These are phyloP conservation scores for Blumeria graminis DNA, from an alignment of 2,329 filamentous ascomycete genomes.

Conservation along the genomic window DNA sequence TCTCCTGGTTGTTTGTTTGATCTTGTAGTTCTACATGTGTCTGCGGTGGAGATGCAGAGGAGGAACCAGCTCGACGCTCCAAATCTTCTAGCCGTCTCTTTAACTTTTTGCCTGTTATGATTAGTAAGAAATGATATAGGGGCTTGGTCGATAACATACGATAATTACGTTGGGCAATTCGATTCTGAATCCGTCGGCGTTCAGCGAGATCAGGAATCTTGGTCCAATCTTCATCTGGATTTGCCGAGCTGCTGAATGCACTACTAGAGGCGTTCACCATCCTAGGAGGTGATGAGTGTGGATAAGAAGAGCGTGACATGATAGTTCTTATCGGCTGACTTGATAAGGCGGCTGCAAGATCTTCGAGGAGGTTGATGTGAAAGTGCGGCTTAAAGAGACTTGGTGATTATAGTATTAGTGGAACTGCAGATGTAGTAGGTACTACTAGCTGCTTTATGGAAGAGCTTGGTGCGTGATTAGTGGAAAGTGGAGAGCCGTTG, in stretches of 20 bases:
- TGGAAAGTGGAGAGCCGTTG: no score
- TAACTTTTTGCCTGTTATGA: slow-evolving; percentile 54
- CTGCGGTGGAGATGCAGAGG: slow-evolving; percentile 30
- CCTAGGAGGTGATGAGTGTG: slow-evolving; percentile 38
- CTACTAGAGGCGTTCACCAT: slow-evolving; percentile 49
- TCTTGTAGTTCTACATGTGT: slow-evolving; percentile 23
- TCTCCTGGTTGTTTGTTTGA: slow-evolving; percentile 9
- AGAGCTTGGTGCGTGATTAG: no score
- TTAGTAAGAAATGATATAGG: not conserved
- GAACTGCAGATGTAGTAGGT: no score
- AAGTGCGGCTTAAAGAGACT: no score
- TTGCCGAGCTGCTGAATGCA: slow-evolving; percentile 82
- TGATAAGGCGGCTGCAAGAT: no score
- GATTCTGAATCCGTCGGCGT: slow-evolving; percentile 82
- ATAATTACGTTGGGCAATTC: slow-evolving; percentile 94
- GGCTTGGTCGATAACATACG: slow-evolving; percentile 31
- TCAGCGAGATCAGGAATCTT: slow-evolving; percentile 96
- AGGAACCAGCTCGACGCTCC: slow-evolving; percentile 49
- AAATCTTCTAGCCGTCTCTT: slow-evolving; percentile 74
- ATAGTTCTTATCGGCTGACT: no score
- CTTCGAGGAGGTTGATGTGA: no score
- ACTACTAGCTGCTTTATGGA: no score
- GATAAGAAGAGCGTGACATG: slow-evolving; percentile 2
- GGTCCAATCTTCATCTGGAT: slow-evolving; percentile 95
- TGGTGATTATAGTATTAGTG: no score